Evolutionary conservation across 2,329 filamentous ascomycete genomes (phyloP), one percentile per base, ranked within the genome.

Genomic region (Aaosphaeria pasadenensis): DNA sequence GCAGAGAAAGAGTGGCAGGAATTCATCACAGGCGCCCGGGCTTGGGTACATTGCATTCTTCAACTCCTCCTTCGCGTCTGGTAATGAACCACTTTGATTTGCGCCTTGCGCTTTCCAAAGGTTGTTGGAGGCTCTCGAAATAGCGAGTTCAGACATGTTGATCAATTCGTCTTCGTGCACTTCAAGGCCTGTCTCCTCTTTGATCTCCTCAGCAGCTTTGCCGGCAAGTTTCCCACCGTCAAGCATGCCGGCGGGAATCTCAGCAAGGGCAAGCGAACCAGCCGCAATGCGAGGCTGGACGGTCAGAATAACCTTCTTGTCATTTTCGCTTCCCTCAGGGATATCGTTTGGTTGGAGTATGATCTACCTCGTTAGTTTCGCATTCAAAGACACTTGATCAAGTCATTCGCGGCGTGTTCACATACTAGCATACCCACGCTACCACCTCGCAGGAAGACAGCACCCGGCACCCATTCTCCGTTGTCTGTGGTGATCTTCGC

Each of bases 191-290:
- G 78, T 81, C 59, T 84, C 81, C 59, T 84, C 80, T 30, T 75
- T 55, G 33, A 84, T 80, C 53, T 84, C 81, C 43, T 77, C 75
- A 2, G 79, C 80, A 0, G 81, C 81, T 7, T 71, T 76, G 5
- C 81, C 80, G 1, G 73, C 69, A 51, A 84, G 80, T 0, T 74
- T 75, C 7, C 77, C 76, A 7, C 78, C 77, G 53, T 84, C 81
- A 1, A 84, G 69, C 80, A 84, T 83, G 13, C 81, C 81, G 1
- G 81, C 81, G 2, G 81, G 81, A 6, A 84, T 75, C 58, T 84
- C 81, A 9, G 73, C 57, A 48, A 84, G 79, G 1, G 75, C 67
- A 4, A 84, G 70, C 1, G 75, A 79, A 0, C 77, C 79, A 1
- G 79, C 78, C 4, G 81, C 77, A 7, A 82, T 75, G 29, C 81